phyloP scores from a whole-genome alignment of 2,329 filamentous ascomycete species.

The Sporothrix dimorphospora region DNA sequence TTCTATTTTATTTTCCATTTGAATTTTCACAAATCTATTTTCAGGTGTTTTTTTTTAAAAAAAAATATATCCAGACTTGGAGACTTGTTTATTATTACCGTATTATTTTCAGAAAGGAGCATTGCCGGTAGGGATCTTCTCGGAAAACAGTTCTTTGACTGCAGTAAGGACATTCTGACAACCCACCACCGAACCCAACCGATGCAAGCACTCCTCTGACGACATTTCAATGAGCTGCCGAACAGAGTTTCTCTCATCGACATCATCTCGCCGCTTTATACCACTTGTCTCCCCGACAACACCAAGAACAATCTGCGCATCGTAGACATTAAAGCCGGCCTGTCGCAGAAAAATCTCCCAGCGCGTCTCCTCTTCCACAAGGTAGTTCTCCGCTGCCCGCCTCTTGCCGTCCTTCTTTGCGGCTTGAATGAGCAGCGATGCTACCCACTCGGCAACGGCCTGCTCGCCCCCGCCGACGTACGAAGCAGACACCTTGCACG shows the following conservation, averaged over 20 bases:
- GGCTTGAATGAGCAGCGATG: conserved; percentile 50
- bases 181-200: conserved; percentile 58
- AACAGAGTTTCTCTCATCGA: conserved; percentile 45
- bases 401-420: conserved; percentile 38
- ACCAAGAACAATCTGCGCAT: conserved; percentile 66
- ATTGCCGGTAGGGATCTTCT: not conserved
- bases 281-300: conserved; percentile 40
- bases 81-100: too few relatives aligned
- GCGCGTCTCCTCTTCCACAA: conserved; percentile 61
- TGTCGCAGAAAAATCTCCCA: conserved; percentile 71
- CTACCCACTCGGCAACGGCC: conserved; percentile 58
- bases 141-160: conserved; percentile 42
- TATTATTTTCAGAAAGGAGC: too few relatives aligned
- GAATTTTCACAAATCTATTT: too few relatives aligned
- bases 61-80: too few relatives aligned
- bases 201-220: conserved; percentile 49
- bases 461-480: conserved; percentile 56
- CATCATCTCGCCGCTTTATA: too few relatives aligned
- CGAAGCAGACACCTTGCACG: conserved; percentile 45
- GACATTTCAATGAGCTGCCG: conserved; percentile 61
- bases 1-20: not conserved
- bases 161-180: conserved; percentile 56
- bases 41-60: too few relatives aligned
- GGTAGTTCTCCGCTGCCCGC: conserved; percentile 38
- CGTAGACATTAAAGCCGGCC: conserved; percentile 70